These are phyloP conservation scores for Voacanga thouarsii DNA, from an alignment of 257 asterid genomes.

Conservation along the genomic window DNA sequence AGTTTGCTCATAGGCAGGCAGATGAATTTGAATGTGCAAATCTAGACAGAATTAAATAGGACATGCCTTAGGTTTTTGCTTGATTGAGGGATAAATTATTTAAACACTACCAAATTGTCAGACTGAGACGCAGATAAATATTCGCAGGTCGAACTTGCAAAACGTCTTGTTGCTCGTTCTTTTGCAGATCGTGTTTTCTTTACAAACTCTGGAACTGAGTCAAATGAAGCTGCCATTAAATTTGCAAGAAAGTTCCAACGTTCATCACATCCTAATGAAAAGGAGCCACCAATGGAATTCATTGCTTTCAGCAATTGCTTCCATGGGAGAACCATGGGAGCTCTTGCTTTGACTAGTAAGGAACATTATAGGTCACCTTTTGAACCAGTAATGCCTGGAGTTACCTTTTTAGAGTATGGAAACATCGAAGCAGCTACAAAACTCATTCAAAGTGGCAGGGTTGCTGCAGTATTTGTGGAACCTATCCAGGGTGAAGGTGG, in stretches of 20 bases:
- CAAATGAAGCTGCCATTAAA: slow-evolving; percentile 94
- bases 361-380: slow-evolving; percentile 78
- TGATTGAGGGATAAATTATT: not conserved
- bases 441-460: slow-evolving; percentile 55
- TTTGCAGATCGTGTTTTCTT: slow-evolving; percentile 98
- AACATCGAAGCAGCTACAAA: slow-evolving; percentile 60
- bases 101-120: not conserved
- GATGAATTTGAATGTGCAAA: not conserved
- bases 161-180: slow-evolving; percentile 59
- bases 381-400: slow-evolving; percentile 97
- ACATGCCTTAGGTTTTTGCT: not conserved
- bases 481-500: slow-evolving; percentile 99
- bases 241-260: slow-evolving; percentile 82
- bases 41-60: not conserved
- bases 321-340: slow-evolving; percentile 95
- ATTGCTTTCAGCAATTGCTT: slow-evolving; percentile 79
- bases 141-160: slow-evolving; percentile 86
- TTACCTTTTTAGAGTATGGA: slow-evolving; percentile 76
- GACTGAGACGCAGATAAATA: not conserved
- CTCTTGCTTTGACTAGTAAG: slow-evolving; percentile 89
- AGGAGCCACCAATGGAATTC: slow-evolving; percentile 63
- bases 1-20: not conserved
- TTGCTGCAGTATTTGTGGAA: slow-evolving; percentile 95
- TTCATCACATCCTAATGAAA: slow-evolving; percentile 43
- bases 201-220: slow-evolving; percentile 95